phyloP scores from a whole-genome alignment of 352 stramenopile genomes.

The Globisporangium parvum region DNA sequence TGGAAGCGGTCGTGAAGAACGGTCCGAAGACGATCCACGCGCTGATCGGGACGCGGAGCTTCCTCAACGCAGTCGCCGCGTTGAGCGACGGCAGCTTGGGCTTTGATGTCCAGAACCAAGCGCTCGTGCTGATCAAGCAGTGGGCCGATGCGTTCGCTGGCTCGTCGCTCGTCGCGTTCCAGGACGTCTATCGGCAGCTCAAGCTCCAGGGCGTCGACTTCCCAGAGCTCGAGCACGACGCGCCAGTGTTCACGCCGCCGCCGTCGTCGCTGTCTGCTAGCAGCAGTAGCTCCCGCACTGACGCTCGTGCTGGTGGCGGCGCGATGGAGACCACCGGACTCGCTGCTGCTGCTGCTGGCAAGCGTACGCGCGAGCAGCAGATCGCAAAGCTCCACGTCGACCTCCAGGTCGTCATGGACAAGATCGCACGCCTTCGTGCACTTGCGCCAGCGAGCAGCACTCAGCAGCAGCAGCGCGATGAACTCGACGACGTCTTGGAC shows the following conservation, averaged over 20 bases:
- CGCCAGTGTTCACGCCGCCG: constrained; percentile 65
- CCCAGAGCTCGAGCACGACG: constrained; percentile 60
- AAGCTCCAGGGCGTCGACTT: constrained; percentile 71
- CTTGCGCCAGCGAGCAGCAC: constrained; percentile 26
- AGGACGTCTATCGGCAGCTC: constrained; percentile 73
- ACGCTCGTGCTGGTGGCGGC: not conserved
- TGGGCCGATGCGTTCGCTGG: constrained; percentile 68
- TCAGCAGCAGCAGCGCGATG: constrained; percentile 23
- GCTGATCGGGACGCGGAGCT: constrained; percentile 49
- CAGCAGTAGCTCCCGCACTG: constrained; percentile 2
- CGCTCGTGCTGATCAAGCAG: constrained; percentile 73
- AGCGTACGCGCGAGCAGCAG: constrained; percentile 47
- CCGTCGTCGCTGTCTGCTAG: constrained; percentile 18
- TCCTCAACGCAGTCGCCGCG: constrained; percentile 60
- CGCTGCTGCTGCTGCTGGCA: not conserved
- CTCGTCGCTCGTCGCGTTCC: constrained; percentile 46
- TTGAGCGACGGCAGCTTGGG: constrained; percentile 60
- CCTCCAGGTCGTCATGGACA: constrained; percentile 64
- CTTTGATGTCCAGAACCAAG: constrained; percentile 72
- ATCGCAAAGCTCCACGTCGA: constrained; percentile 66
- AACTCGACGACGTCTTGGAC: constrained; percentile 67
- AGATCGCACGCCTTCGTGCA: constrained; percentile 40
- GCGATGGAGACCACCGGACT: not conserved
- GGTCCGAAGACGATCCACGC: constrained; percentile 45
- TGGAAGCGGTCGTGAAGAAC: constrained; percentile 79